Conservation (phyloP, 129 eudicot species). For the Glebionis coronaria region DNA sequence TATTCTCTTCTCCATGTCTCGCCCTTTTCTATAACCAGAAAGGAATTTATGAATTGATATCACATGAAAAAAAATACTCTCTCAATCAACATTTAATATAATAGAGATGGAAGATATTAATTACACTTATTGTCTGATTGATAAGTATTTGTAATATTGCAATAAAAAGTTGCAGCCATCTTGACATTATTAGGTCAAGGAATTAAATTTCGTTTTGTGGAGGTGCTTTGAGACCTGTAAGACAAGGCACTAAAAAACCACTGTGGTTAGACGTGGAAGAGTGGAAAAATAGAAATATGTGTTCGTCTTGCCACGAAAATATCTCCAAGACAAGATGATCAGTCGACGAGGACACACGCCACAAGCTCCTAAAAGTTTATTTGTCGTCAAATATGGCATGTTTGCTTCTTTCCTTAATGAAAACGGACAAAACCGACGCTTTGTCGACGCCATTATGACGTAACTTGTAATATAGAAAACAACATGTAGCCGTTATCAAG, state of each 20-base stretch:
- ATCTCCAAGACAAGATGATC: conserved; percentile 21
- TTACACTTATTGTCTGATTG: conserved; percentile 21
- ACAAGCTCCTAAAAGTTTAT: conserved; percentile 1
- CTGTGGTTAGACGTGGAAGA: conserved; percentile 17
- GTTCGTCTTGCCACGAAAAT: conserved; percentile 10
- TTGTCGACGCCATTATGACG: neutral
- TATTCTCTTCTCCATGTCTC: neutral
- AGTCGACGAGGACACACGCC: neutral
- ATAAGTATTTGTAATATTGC: conserved; percentile 23
- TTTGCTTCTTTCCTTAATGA: conserved; percentile 1
- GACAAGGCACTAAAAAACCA: conserved; percentile 28
- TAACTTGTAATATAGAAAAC: neutral
- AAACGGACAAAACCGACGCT: conserved; percentile 9
- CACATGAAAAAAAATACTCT: conserved; percentile 5
- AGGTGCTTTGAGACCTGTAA: conserved; percentile 29
- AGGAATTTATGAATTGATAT: neutral
- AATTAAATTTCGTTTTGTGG: conserved; percentile 26
- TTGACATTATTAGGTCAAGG: conserved; percentile 8
- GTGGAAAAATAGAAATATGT: conserved; percentile 19
- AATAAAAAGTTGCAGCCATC: conserved; percentile 14
- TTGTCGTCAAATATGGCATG: conserved; percentile 2
- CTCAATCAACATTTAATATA: conserved; percentile 16
- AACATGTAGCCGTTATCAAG: neutral
- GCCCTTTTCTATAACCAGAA: neutral
- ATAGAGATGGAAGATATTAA: conserved; percentile 21